Base-by-base conservation (phyloP, 805 yeast species). In the Pichia phayaonensis region DNA sequence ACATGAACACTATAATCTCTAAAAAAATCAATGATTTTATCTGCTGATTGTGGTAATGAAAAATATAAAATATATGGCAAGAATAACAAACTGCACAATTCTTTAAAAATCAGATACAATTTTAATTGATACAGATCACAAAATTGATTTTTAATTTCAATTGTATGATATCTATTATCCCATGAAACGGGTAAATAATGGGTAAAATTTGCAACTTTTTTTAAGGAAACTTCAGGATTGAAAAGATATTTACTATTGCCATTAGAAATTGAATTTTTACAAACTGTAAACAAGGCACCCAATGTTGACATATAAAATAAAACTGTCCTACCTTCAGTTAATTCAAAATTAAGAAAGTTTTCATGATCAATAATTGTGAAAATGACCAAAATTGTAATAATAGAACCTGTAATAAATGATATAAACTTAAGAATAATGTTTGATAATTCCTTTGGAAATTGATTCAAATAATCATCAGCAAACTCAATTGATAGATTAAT, bases 41-140 rank as follows among this genome's bases (percentile, higher is more conserved):
- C 90, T 15, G 92, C 72, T 24, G 81, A 75, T 46, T 76, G 75
- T 3, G 97, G 89, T 26, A 94, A 71, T 20, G 88, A 80, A 61
- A 84, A 81, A 86, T 96, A 90, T 20, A 94, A 69, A n/a, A 94
- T 79, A 54, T 90, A 86, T 1, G 99, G 99, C 0, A 96, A 84
- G 56, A 92, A 66, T 1, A 92, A 67, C 57, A 94, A 74, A 62
- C 97, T 87, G 34, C 87, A 74, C 34, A 95, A 71, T 65, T 94
- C 99, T 61, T 86, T 78, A 4, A 86, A 47, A 16, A 94, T 75
- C 12, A 90, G 71, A 40, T 84, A 68, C 6, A 94, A 68, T 59
- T 86, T 82, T 61, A 92, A 71, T 56, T 87, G 83, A 71, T 84
- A 94, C 36, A 87, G 71, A 48, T 76, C 75, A 59, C 94, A 84